Percentiles rank a stretch among this genome's conserved stretches.
These are phyloP conservation scores for Pseudocercospora eumusae DNA, from an alignment of 2,329 filamentous ascomycete species.

Conservation along the genomic window DNA sequence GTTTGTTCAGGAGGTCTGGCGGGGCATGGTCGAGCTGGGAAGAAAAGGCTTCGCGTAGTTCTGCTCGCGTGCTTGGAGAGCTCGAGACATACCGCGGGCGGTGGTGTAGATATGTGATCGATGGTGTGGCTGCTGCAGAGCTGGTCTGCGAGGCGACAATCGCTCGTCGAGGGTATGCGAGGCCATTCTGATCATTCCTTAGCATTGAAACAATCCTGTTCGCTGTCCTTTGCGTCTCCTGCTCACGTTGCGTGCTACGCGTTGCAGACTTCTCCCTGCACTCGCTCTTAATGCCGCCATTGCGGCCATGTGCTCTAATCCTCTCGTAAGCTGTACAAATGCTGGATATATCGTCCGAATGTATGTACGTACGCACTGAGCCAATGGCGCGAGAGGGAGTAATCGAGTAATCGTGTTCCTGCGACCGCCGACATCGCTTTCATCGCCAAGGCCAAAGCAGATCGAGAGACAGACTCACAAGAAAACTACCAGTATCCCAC, in stretches of 20 bases:
- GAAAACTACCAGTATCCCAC: background rate
- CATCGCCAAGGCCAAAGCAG: background rate
- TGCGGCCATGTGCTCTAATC: background rate
- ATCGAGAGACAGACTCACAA: background rate
- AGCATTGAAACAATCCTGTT: background rate
- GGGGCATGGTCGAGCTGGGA: conserved; percentile 64
- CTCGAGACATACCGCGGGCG: conserved; percentile 35
- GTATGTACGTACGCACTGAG: background rate
- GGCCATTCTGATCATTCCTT: conserved; percentile 11
- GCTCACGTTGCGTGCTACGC: conserved; percentile 28
- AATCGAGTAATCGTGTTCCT: background rate
- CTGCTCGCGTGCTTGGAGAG: conserved; percentile 29
- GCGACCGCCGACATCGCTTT: background rate
- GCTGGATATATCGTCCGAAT: background rate
- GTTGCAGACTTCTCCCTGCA: conserved; percentile 26
- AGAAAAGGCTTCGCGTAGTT: conserved; percentile 60
- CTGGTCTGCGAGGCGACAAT: background rate
- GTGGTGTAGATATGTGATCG: conserved; percentile 27
- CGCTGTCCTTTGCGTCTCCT: background rate
- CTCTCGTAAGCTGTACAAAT: conserved; percentile 6
- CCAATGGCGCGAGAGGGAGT: conserved; percentile 27
- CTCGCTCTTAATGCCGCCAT: conserved; percentile 30
- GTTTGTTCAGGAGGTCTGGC: conserved; percentile 69
- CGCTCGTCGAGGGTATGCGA: conserved; percentile 17
- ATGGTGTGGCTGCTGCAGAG: background rate